These are phyloP conservation scores for Cryoendolithus antarcticus DNA, from an alignment of 2,329 filamentous ascomycete genomes.

Conservation along the genomic window DNA sequence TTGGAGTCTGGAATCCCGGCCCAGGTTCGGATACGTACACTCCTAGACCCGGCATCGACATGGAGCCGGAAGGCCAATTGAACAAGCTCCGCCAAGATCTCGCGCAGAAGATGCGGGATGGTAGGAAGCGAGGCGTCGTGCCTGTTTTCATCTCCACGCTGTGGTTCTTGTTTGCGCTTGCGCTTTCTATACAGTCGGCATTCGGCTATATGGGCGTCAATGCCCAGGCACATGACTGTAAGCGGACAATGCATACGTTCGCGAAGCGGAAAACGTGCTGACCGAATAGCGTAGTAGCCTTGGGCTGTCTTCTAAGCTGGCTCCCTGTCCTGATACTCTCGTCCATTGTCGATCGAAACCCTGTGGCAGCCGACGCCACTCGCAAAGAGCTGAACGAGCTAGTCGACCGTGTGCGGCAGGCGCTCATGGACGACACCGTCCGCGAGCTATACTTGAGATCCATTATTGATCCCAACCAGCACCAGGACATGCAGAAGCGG, in stretches of 20 bases:
- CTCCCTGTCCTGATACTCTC: conserved; percentile 33
- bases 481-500: conserved; percentile 12
- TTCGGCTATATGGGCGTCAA: conserved; percentile 27
- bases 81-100: conserved; percentile 23
- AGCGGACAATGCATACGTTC: too few relatives aligned
- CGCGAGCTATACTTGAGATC: conserved; percentile 19
- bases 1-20: too few relatives aligned
- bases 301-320: conserved; percentile 35
- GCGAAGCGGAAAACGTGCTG: too few relatives aligned
- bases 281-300: conserved; percentile 17
- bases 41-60: conserved; percentile 2
- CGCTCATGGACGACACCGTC: conserved; percentile 19
- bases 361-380: conserved; percentile 29
- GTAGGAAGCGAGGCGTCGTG: conserved; percentile 29
- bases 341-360: conserved; percentile 36
- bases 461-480: conserved; percentile 16
- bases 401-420: conserved; percentile 25
- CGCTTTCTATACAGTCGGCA: conserved; percentile 25
- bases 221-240: conserved; percentile 28
- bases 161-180: conserved; percentile 31
- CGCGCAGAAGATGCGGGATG: conserved; percentile 28
- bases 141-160: conserved; percentile 30
- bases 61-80: conserved; percentile 11
- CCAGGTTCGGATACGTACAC: background rate
- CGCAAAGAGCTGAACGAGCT: conserved; percentile 27